Percentiles rank a stretch among this genome's conserved stretches.
Conservation (phyloP, 768 basidiomycete species). For the Lentinula lateritia region DNA sequence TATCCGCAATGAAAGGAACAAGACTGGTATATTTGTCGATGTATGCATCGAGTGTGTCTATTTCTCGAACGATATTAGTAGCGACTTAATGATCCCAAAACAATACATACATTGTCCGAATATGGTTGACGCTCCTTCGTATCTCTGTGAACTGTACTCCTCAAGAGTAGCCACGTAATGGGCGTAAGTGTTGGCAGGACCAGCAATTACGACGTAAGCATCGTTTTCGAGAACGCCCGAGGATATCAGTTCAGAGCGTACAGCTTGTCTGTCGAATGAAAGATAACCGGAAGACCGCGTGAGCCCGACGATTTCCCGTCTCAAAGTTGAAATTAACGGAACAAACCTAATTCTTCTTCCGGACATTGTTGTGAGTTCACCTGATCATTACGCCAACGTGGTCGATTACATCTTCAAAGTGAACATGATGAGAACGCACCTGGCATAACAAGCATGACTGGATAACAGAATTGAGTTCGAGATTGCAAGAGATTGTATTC, state of each 20-base stretch:
- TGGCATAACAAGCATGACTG: constrained; percentile 69
- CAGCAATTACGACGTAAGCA: constrained; percentile 73
- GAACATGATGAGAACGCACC: constrained; percentile 37
- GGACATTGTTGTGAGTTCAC: constrained; percentile 19
- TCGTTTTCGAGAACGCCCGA: constrained; percentile 57
- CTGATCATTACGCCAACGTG: constrained; percentile 61
- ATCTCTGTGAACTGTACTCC: constrained; percentile 70
- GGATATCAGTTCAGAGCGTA: constrained; percentile 60
- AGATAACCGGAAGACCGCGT: constrained; percentile 4
- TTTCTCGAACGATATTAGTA: neutral
- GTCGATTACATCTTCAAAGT: constrained; percentile 55
- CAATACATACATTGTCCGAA: constrained; percentile 61
- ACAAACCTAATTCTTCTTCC: constrained; percentile 1
- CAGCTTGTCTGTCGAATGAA: constrained; percentile 47
- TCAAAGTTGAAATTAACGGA: constrained; percentile 9
- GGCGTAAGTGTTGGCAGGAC: constrained; percentile 77
- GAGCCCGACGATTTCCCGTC: constrained; percentile 13
- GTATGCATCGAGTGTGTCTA: constrained; percentile 65
- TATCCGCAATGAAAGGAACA: constrained; percentile 55
- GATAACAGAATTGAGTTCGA: neutral
- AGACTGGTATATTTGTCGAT: constrained; percentile 70
- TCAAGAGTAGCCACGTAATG: constrained; percentile 73
- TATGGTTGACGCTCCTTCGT: constrained; percentile 78
- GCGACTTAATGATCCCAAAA: neutral
- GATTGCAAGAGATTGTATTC: neutral